Conservation (phyloP, 192 early-diverging fungal genomes). For the Mortierella antarctica region DNA sequence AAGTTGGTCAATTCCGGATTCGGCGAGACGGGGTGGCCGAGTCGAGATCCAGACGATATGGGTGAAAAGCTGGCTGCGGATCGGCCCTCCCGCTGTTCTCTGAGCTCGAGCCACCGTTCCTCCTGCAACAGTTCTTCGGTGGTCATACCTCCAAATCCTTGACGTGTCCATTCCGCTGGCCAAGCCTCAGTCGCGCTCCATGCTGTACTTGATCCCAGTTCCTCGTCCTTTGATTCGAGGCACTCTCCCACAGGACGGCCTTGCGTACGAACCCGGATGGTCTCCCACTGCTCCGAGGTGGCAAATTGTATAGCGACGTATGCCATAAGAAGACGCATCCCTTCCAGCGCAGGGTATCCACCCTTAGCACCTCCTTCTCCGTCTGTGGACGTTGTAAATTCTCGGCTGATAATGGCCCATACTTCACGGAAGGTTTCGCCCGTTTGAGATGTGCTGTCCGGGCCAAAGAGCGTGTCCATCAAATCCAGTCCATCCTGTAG, state of each 20-base stretch:
- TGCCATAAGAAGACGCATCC: slow-evolving; percentile 56
- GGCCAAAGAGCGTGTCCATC: slow-evolving; percentile 56
- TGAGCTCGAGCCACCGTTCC: slow-evolving; percentile 19
- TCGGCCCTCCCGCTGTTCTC: slow-evolving; percentile 33
- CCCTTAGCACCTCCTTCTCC: slow-evolving; percentile 16
- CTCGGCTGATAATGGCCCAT: slow-evolving; percentile 50
- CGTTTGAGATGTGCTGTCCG: slow-evolving; percentile 49
- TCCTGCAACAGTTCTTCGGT: slow-evolving; percentile 39
- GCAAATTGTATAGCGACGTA: slow-evolving; percentile 58
- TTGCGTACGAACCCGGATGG: slow-evolving; percentile 22
- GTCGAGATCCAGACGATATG: not conserved
- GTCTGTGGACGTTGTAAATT: slow-evolving; percentile 35
- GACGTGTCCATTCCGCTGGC: slow-evolving; percentile 16
- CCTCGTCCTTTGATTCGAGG: slow-evolving; percentile 40
- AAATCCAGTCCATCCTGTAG: slow-evolving; percentile 50
- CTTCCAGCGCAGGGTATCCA: slow-evolving; percentile 43
- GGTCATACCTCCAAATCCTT: slow-evolving; percentile 23
- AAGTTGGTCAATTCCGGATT: slow-evolving; percentile 47
- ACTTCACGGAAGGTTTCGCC: slow-evolving; percentile 57
- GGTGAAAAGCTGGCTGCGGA: slow-evolving; percentile 9
- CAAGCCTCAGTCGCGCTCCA: slow-evolving; percentile 30
- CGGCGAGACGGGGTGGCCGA: not conserved
- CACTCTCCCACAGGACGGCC: slow-evolving; percentile 33
- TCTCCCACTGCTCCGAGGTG: slow-evolving; percentile 49
- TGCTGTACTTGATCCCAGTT: slow-evolving; percentile 36